A percentile compares a stretch with the other conserved stretches of the same genome.
Conservation (phyloP, 1,284 basidiomycete species). For the Cryptococcus deneoformans region DNA sequence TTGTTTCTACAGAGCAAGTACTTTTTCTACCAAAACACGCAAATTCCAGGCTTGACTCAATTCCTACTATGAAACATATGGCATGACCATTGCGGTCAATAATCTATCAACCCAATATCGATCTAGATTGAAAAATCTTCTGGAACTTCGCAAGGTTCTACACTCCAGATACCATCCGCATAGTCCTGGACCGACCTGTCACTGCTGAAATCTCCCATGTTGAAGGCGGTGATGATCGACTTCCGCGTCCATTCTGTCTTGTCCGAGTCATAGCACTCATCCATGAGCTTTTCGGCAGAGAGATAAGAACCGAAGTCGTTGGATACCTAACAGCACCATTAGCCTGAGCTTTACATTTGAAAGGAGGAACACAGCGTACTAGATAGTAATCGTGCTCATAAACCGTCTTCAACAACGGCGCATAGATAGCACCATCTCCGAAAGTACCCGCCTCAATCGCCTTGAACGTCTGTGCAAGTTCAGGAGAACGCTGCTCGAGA, state of each 20-base stretch:
- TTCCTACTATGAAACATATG: too few relatives aligned
- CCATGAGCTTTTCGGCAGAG: constrained; percentile 75
- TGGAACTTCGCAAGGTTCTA: constrained; percentile 40
- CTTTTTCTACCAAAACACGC: too few relatives aligned
- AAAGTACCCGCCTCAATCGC: constrained; percentile 69
- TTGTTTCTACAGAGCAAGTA: too few relatives aligned
- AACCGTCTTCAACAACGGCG: constrained; percentile 58
- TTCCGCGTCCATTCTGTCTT: constrained; percentile 85
- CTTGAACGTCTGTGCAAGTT: constrained; percentile 63
- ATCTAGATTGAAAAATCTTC: constrained; percentile 6
- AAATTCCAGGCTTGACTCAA: too few relatives aligned
- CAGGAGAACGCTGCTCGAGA: constrained; percentile 74
- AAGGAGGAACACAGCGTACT: constrained; percentile 3
- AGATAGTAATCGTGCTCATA: constrained; percentile 61
- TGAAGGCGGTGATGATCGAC: constrained; percentile 71
- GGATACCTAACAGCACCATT: constrained; percentile 55
- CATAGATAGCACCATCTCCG: constrained; percentile 71
- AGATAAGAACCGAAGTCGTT: constrained; percentile 92
- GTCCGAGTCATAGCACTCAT: constrained; percentile 72
- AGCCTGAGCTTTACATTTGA: neutral
- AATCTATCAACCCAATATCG: too few relatives aligned
- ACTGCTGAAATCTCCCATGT: constrained; percentile 94
- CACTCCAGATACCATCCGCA: constrained; percentile 55
- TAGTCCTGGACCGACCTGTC: constrained; percentile 88
- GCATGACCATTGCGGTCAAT: too few relatives aligned